Conservation (phyloP, 306 rosid species). For the Amphicarpaea edgeworthii region DNA sequence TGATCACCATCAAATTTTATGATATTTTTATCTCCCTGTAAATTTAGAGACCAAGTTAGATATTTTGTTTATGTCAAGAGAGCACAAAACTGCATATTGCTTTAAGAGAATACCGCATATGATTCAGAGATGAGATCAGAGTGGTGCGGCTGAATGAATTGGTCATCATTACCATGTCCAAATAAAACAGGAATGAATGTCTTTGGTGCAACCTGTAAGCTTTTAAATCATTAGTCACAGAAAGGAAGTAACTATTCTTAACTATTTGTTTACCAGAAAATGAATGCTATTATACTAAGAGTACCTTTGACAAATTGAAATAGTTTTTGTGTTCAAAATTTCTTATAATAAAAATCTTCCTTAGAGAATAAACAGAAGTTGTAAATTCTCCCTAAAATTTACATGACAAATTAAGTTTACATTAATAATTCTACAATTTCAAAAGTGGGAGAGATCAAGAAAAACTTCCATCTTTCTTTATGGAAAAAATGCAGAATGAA, state of each 20-base stretch:
- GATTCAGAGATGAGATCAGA: constrained; percentile 73
- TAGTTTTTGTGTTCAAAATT: background rate
- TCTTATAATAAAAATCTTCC: background rate
- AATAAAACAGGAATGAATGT: constrained; percentile 89
- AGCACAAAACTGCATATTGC: constrained; percentile 19
- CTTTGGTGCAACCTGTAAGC: constrained; percentile 79
- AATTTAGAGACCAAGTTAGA: constrained; percentile 43
- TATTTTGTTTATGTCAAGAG: constrained; percentile 12
- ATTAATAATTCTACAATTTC: constrained; percentile 14
- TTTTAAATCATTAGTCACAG: constrained; percentile 43
- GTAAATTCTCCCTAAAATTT: no score
- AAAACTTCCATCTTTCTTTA: background rate
- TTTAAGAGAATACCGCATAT: constrained; percentile 63
- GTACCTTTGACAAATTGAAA: background rate
- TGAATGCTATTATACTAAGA: background rate
- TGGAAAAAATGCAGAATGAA: background rate
- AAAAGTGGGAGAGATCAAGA: constrained; percentile 1
- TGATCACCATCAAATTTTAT: constrained; percentile 93
- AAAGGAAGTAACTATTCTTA: constrained; percentile 28
- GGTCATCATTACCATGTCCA: constrained; percentile 90
- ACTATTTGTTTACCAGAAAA: constrained; percentile 26
- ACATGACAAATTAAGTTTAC: background rate
- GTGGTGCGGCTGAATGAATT: constrained; percentile 84
- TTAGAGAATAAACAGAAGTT: background rate
- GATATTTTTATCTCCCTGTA: constrained; percentile 88